These are phyloP conservation scores for Danielozyma ontarioensis DNA, from an alignment of 805 yeast species.

Conservation along the genomic window DNA sequence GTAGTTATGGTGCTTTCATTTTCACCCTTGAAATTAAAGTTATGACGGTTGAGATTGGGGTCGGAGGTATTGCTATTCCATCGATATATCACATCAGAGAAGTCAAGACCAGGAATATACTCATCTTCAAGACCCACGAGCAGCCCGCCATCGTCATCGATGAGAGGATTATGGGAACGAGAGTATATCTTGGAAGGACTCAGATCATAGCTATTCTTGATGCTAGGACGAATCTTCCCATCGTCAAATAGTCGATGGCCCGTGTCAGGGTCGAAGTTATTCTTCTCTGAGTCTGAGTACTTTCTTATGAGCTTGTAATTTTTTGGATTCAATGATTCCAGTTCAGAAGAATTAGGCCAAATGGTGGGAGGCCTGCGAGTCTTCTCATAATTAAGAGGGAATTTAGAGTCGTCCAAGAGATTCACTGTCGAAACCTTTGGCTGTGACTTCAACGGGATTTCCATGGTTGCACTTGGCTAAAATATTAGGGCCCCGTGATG, in stretches of 20 bases:
- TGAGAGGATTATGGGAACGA: constrained; percentile 22
- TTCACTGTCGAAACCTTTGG: constrained; percentile 35
- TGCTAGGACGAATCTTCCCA: constrained; percentile 43
- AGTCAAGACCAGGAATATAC: constrained; percentile 68
- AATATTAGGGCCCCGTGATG: too few relatives aligned
- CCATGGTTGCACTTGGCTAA: too few relatives aligned
- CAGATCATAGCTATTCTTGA: constrained; percentile 2
- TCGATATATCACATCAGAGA: constrained; percentile 39
- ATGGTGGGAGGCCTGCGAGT: neutral
- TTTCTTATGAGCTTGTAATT: constrained; percentile 42
- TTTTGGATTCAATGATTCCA: too few relatives aligned
- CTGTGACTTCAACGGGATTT: constrained; percentile 35
- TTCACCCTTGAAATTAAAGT: constrained; percentile 1
- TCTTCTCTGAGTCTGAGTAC: constrained; percentile 61
- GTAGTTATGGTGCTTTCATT: constrained; percentile 8
- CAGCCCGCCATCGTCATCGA: constrained; percentile 6
- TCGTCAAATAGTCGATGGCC: constrained; percentile 54
- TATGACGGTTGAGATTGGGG: constrained; percentile 3
- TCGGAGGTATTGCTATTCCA: constrained; percentile 37
- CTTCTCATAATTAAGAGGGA: neutral
- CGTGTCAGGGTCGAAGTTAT: constrained; percentile 50
- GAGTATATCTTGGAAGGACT: constrained; percentile 21
- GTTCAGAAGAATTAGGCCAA: neutral
- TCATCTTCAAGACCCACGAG: constrained; percentile 63
- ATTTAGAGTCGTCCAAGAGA: constrained; percentile 16